Conservation (phyloP, 1,284 basidiomycete species). For the Cryptococcus floricola region DNA sequence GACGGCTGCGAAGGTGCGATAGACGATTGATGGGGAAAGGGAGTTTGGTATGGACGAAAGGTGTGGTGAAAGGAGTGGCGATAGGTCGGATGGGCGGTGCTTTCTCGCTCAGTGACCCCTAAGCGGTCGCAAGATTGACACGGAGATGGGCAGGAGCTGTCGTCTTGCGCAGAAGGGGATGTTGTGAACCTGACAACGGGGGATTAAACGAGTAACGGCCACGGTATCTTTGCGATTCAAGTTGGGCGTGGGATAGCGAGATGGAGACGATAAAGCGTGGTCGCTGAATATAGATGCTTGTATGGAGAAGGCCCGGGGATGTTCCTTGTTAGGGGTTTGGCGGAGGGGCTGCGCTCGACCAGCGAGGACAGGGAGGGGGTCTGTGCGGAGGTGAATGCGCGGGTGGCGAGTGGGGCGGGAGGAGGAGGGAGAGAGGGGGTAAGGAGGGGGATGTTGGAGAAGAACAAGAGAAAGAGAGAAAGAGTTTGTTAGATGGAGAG, state of each 20-base stretch:
- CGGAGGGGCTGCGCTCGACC: not conserved
- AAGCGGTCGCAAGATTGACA: too few relatives aligned
- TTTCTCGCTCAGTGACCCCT: too few relatives aligned
- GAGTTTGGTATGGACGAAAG: not conserved
- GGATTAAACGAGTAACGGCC: too few relatives aligned
- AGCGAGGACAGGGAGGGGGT: not conserved
- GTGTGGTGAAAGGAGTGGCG: not conserved
- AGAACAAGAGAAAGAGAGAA: conserved; percentile 35
- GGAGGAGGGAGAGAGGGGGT: conserved; percentile 68
- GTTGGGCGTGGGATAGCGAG: too few relatives aligned
- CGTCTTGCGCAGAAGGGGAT: too few relatives aligned
- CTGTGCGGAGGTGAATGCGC: not conserved
- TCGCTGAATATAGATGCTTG: too few relatives aligned
- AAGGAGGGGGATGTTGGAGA: conserved; percentile 66
- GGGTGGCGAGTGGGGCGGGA: conserved; percentile 59
- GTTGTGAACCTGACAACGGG: too few relatives aligned
- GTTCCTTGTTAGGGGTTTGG: not conserved
- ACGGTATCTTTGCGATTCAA: too few relatives aligned
- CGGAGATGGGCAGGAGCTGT: too few relatives aligned
- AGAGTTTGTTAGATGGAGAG: conserved; percentile 62
- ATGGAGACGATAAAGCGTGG: too few relatives aligned
- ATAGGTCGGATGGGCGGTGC: not conserved
- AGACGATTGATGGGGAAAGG: not conserved
- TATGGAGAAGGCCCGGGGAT: too few relatives aligned
- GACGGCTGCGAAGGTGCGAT: not conserved